Base-by-base conservation (phyloP, 2,329 filamentous ascomycete genomes). In the Aspergillus puulaauensis region DNA sequence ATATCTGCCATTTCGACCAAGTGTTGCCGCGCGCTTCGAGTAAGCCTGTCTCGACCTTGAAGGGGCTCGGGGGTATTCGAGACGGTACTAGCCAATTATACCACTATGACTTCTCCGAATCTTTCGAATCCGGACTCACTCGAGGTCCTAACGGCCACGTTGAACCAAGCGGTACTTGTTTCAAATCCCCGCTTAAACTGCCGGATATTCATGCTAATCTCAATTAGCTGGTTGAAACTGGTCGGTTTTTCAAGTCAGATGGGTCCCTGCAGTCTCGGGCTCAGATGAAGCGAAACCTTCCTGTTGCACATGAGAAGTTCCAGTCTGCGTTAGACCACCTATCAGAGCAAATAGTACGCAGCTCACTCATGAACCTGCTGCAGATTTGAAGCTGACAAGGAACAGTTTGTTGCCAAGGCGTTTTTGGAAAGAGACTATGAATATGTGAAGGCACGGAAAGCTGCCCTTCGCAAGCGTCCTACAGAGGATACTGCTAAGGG, bases 391-490 rank as follows among this genome's bases (percentile, higher is more conserved):
- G 51, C 60, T 60, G 23, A 60, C 33, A 45, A 24, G 47, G 23
- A 31, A 39, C 58, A 77, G 75, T 76, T 76, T 47, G 73, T 77
- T 44, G 75, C 75, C 33, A 78, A 78, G 60, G 71, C 75, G 1
- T 74, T 76, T 50, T 61, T 78, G 15, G 75, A 78, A 64, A 71
- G 66, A 56, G 75, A 78, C 53, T 77, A 77, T 52, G 71, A 76
- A 45, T 68, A 66, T 17, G 62, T 75, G 41, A 67, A 67, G 57
- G 71, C 71, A 5, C 69, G 64, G 24, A 74, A 71, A 49, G 59
- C 65, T 21, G 65, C 65, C n/a, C 59, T 66, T n/a, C 61, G 64
- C 35, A 54, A 48, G 45, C 52, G 44, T 21, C 61, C 61, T 33
- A 52, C 60, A 3, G 61, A 73, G 56, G 73, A 75, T 59, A 64